These are phyloP conservation scores for Boletus huronensis DNA, from an alignment of 768 basidiomycete species.

Conservation along the genomic window DNA sequence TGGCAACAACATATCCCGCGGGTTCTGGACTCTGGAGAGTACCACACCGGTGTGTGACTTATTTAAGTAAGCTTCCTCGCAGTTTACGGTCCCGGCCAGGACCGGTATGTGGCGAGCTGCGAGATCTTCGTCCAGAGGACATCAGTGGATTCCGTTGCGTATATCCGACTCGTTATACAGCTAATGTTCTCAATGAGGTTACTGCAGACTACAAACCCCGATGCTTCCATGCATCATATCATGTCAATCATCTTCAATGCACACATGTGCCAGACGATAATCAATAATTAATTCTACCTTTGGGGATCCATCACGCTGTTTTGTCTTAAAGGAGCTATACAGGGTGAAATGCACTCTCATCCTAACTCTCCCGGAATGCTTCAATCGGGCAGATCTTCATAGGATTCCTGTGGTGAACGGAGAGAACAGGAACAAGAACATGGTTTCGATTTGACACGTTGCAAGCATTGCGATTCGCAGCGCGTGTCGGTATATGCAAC, in stretches of 20 bases:
- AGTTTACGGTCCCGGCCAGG: not conserved
- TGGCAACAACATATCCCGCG: not conserved
- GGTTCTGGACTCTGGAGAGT: not conserved
- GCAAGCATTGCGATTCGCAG: constrained; percentile 1
- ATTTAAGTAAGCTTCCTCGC: constrained; percentile 9
- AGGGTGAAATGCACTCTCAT: not conserved
- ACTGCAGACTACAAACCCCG: not conserved
- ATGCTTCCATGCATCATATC: not conserved
- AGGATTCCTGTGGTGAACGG: too few relatives aligned
- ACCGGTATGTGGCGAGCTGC: not conserved
- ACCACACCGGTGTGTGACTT: not conserved
- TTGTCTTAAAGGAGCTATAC: not conserved
- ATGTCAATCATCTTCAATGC: not conserved
- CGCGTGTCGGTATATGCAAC: not conserved
- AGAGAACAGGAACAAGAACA: not conserved
- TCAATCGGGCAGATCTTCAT: not conserved
- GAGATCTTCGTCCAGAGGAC: too few relatives aligned
- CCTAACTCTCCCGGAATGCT: not conserved
- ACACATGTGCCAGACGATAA: not conserved
- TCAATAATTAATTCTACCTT: not conserved
- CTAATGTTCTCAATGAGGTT: not conserved
- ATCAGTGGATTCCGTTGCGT: not conserved
- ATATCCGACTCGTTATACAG: not conserved
- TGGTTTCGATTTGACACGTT: not conserved
- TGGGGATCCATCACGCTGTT: not conserved